Evolutionary conservation across 148 eudicot genomes (phyloP).

Genomic region (Rhododendron ovatum): DNA sequence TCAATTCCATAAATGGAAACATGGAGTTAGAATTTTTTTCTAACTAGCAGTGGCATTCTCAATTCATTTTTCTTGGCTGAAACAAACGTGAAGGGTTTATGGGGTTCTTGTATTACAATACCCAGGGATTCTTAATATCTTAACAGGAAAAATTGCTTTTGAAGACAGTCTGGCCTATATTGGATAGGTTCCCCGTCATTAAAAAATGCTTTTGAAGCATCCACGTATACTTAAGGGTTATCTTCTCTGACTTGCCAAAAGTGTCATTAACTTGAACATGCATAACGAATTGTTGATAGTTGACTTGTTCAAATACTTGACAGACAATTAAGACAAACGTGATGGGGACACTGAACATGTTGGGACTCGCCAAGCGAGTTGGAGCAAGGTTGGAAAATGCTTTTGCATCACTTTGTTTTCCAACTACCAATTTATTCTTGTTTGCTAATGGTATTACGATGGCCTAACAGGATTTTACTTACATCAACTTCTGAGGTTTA

Average conservation of each 20-base stretch:
- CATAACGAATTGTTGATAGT: background rate
- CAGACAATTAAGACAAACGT: constrained; percentile 99
- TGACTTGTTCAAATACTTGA: constrained; percentile 7
- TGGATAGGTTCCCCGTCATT: background rate
- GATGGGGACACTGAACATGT: constrained; percentile 95
- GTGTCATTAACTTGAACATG: background rate
- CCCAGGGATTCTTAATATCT: background rate
- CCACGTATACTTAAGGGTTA: background rate
- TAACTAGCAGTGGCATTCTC: background rate
- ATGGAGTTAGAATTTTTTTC: background rate
- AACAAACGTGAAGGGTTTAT: background rate
- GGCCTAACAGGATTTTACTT: constrained; percentile 64
- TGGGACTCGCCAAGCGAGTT: constrained; percentile 97
- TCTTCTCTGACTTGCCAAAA: background rate
- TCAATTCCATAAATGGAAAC: background rate
- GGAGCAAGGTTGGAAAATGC: constrained; percentile 71
- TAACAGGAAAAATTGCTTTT: background rate
- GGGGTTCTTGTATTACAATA: background rate
- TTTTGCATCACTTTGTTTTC: background rate
- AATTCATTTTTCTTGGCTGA: background rate
- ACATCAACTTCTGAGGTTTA: constrained; percentile 97
- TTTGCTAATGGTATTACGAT: background rate
- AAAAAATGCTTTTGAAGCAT: background rate
- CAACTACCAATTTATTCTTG: background rate
- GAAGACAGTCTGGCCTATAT: background rate